These are phyloP conservation scores for Pyrus pyrifolia DNA, from an alignment of 306 rosid species.

Conservation along the genomic window DNA sequence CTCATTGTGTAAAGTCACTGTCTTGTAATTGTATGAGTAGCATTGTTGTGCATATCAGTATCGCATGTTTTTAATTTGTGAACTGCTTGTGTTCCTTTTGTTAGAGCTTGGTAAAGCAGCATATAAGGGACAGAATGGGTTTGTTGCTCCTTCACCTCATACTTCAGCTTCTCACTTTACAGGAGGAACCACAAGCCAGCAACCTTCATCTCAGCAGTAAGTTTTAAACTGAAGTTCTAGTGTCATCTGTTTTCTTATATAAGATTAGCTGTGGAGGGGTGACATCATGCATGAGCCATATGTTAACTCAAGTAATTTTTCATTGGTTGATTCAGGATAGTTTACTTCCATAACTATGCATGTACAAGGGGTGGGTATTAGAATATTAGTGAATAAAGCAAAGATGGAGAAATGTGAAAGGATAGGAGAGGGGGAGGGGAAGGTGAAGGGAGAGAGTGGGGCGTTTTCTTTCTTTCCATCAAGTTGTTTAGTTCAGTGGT, in stretches of 20 bases:
- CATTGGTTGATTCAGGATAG: neutral
- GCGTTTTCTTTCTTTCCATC: neutral
- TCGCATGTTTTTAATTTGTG: conserved; percentile 27
- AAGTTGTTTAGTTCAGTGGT: neutral
- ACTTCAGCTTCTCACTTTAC: conserved; percentile 22
- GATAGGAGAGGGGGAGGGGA: no score
- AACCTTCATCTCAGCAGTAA: conserved; percentile 27
- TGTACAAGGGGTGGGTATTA: neutral
- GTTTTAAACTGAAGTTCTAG: conserved; percentile 6
- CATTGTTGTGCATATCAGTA: conserved; percentile 13
- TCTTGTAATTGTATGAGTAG: conserved; percentile 20
- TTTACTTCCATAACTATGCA: neutral
- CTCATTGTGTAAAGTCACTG: conserved; percentile 8
- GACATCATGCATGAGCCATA: neutral
- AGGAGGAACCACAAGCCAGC: conserved; percentile 20
- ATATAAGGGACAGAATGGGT: conserved; percentile 36
- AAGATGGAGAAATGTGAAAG: neutral
- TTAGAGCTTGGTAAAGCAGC: conserved; percentile 41
- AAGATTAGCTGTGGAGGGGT: neutral
- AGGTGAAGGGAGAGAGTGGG: neutral
- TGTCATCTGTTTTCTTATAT: neutral
- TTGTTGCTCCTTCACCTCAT: conserved; percentile 23
- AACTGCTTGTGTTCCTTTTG: conserved; percentile 32
- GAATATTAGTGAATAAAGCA: neutral
- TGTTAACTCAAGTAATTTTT: neutral